A percentile compares a stretch with the other conserved stretches of the same genome.
Conservation (phyloP, 805 yeast genomes). For the Metschnikowia matae region DNA sequence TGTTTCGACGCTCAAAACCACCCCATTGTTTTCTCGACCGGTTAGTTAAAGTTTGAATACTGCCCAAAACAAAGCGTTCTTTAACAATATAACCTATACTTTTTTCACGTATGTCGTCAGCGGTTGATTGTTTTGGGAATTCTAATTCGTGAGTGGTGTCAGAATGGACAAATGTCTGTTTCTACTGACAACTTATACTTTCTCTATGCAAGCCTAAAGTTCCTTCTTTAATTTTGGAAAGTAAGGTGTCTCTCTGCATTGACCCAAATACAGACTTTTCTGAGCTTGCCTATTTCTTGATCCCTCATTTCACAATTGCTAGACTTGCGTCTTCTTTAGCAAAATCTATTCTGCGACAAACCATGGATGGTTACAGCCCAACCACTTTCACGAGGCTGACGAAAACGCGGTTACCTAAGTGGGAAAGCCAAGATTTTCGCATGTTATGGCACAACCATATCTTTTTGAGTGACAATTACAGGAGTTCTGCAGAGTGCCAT, state of each 20-base stretch:
- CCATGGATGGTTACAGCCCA: neutral
- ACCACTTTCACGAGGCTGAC: neutral
- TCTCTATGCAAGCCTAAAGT: neutral
- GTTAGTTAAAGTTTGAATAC: neutral
- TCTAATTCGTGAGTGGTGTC: neutral
- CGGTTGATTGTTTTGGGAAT: neutral
- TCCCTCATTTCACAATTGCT: neutral
- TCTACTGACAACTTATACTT: neutral
- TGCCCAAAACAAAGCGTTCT: neutral
- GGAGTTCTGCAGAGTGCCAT: neutral
- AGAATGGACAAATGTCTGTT: neutral
- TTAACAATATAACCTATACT: neutral
- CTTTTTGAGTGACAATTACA: neutral
- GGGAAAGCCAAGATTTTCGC: neutral
- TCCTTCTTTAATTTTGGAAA: neutral
- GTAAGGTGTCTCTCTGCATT: neutral
- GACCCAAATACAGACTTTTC: neutral
- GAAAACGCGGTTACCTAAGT: neutral
- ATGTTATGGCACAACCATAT: neutral
- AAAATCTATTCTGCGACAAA: neutral
- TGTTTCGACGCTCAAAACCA: neutral
- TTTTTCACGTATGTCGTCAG: neutral
- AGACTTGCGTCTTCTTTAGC: neutral
- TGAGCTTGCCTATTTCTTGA: neutral
- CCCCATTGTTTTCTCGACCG: neutral